Evolutionary conservation across 331 rosid species (phyloP).

Genomic region (Prunus yedoensis): DNA sequence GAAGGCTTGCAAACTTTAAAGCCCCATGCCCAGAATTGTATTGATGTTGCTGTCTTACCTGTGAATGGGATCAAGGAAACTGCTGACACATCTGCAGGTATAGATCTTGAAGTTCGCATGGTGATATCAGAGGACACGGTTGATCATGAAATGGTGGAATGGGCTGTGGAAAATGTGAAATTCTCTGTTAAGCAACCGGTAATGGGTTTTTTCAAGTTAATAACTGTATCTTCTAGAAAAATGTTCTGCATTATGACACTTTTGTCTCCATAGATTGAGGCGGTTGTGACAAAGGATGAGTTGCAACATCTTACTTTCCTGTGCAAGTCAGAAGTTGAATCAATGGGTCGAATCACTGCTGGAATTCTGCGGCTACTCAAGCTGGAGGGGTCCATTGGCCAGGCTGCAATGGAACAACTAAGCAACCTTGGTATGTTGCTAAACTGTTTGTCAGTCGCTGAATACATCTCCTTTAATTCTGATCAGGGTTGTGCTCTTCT

Average conservation of each 20-base stretch:
- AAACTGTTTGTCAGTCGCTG: conserved; percentile 1
- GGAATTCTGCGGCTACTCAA: conserved; percentile 76
- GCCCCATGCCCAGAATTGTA: conserved; percentile 54
- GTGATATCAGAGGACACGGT: conserved; percentile 53
- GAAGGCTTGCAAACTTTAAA: conserved; percentile 81
- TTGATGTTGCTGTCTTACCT: conserved; percentile 34
- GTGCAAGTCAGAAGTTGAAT: conserved; percentile 95
- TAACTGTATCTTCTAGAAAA: not conserved
- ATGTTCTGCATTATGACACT: conserved; percentile 13
- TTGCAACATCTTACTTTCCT: conserved; percentile 77
- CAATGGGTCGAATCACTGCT: conserved; percentile 86
- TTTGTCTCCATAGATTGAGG: conserved; percentile 69
- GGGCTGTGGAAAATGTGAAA: conserved; percentile 84
- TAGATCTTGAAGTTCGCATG: conserved; percentile 69
- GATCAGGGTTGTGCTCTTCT: not conserved
- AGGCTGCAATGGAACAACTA: conserved; percentile 76
- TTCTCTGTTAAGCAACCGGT: conserved; percentile 84
- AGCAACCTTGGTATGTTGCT: conserved; percentile 68
- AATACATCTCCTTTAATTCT: not conserved
- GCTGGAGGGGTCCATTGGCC: conserved; percentile 88
- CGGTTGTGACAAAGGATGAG: conserved; percentile 85
- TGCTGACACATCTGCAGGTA: conserved; percentile 53
- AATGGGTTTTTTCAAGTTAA: conserved; percentile 29
- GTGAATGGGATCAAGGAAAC: conserved; percentile 60
- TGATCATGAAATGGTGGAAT: conserved; percentile 58